Percentiles rank a stretch among this genome's conserved stretches.
Conservation (phyloP, 306 rosid genomes). For the Lathyrus oleraceus region DNA sequence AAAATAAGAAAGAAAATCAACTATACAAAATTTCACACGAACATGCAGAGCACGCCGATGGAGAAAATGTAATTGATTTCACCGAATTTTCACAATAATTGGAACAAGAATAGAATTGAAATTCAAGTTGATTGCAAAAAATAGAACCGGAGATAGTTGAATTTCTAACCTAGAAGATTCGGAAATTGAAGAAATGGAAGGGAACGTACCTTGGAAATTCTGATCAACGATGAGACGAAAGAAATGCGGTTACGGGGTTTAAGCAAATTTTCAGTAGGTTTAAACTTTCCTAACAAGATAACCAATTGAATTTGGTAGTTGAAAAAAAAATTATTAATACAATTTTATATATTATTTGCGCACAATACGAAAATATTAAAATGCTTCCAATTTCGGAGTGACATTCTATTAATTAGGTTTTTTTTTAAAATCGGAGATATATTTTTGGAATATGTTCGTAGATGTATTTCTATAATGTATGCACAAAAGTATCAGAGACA, state of each 20-base stretch:
- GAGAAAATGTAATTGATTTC: not conserved
- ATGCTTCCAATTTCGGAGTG: no score
- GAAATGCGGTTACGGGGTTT: conserved; percentile 28
- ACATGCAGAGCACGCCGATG: not conserved
- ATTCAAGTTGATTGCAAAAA: not conserved
- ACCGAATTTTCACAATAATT: not conserved
- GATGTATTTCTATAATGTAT: no score
- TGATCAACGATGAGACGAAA: not conserved
- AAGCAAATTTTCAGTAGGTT: conserved; percentile 33
- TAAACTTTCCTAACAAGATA: conserved; percentile 41
- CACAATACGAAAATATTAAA: no score
- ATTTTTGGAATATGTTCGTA: no score
- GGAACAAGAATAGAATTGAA: conserved; percentile 16
- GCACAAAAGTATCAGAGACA: no score
- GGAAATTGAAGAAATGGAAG: not conserved
- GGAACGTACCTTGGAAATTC: conserved; percentile 28
- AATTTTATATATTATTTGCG: no score
- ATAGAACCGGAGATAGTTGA: not conserved
- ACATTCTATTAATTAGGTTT: no score
- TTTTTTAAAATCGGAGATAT: no score
- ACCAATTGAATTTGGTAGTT: not conserved
- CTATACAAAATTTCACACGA: not conserved
- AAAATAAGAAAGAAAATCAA: not conserved
- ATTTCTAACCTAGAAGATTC: not conserved
- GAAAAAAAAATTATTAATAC: no score